Evolutionary conservation across 768 basidiomycete species (phyloP), one percentile per base, ranked within the genome.

Genomic region (Cytidiella melzeri): DNA sequence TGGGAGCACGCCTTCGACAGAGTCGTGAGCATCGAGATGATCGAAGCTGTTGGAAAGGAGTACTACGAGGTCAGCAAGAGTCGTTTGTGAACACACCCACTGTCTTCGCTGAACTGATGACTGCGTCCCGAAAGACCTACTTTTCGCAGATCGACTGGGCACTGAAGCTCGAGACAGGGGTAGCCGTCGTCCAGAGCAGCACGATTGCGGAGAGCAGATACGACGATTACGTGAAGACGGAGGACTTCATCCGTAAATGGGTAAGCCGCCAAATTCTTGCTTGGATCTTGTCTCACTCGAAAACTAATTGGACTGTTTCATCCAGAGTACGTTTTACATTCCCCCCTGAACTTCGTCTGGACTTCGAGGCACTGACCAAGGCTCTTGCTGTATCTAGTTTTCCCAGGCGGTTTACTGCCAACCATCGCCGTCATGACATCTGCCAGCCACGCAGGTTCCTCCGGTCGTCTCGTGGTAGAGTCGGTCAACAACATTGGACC

Each of bases 181-280:
- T 80, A 6, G 86, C 83, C 5, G 81, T 83, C 36, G 77, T 88
- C 18, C 85, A 88, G 65, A 81, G 79, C 13, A 87, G 86, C 57
- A 87, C 80, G 2, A 80, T 88, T 25, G 86, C 87, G 0, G 86
- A 87, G 71, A 72, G 79, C 13, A 67, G 86, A 49, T 78, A 80
- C 50, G 74, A 80, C 23, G 65, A 69, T 23, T 81, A 81, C 56
- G 69, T 73, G 15, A 65, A 66, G 19, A 76, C 81, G 62, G 76
- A 84, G 23, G 85, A 88, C 65, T 88, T 90, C 56, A 88, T 90
- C 51, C 71, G 76, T 36, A 88, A 87, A 80, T 88, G 84, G 80
- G 80, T 79, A 53, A 48, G 77, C 69, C 26, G 41, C 39, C 11
- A 25, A 13, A 30, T 18, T 47, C 23, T n/a, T n/a, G n/a, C n/a